Evolutionary conservation across 2,329 filamentous ascomycete species (phyloP), one percentile per base, ranked within the genome.

Genomic region (Sporothrix brasiliensis): DNA sequence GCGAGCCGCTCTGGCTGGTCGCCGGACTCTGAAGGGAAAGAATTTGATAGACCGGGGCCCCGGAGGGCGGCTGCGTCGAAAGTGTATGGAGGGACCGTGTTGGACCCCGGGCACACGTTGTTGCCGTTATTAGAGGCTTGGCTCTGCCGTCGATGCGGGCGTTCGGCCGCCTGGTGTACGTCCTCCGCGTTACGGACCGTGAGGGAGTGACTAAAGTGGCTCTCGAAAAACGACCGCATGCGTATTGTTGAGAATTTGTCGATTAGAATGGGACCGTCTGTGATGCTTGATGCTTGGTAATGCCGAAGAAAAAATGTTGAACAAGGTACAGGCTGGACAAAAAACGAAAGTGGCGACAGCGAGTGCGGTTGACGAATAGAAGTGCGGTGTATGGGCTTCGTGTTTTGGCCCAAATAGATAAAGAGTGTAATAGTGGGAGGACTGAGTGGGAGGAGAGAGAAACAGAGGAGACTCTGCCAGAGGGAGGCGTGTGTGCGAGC

Each of bases 1-100:
- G 88, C 89, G 85, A 86, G 82, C 83, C 88, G 88, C 89, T 87
- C 89, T 89, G 87, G 88, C 89, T 88, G 88, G 86, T 85, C 86
- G 86, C 87, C 84, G 86, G 84, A 81, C 80, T 85, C 83, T 86
- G 86, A 78, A 87, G 83, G 79, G 86, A 85, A 81, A 87, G 82
- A 84, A 86, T 87, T 83, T 83, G 83, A 79, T 81, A 78, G 77
- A 79, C 78, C 76, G 80, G 81, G 81, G 84, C 85, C 85, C 84
- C 84, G 80, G 78, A 80, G 83, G 85, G 84, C 39, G 44, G 49
- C 84, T 84, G 80, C 79, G 78, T 79, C 78, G 79, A 78, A 75
- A 75, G 76, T 71, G 49, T 30, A 13, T 61, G 71, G 52, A 71
- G 72, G 67, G 69, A 58, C 34, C 44, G 53, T 54, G 16, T 34